Percentiles rank a stretch among this genome's conserved stretches.
phyloP scores from a whole-genome alignment of 2,329 filamentous ascomycete genomes.

The Hypocreales sp. region DNA sequence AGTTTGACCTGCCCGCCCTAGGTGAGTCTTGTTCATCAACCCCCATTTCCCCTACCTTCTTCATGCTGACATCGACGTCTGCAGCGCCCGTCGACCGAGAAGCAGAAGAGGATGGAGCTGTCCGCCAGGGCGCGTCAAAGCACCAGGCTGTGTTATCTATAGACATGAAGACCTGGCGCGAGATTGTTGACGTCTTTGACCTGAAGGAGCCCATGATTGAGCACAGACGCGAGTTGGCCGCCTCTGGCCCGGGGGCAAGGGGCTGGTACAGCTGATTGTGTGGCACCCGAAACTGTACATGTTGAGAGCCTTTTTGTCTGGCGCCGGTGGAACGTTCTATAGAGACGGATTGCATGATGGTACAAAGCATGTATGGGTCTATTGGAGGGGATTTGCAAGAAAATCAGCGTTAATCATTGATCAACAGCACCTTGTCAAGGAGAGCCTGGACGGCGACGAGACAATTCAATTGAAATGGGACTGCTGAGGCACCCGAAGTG shows the following conservation, averaged over 20 bases:
- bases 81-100: conserved; percentile 22
- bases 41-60: too few relatives aligned
- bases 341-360: too few relatives aligned
- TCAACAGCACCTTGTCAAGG: too few relatives aligned
- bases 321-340: too few relatives aligned
- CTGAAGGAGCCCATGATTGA: conserved; percentile 72
- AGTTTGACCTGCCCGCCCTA: conserved; percentile 60
- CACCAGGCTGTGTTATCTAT: conserved; percentile 83
- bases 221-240: conserved; percentile 51
- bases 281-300: not conserved
- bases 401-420: not conserved
- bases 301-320: not conserved
- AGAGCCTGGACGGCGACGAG: too few relatives aligned
- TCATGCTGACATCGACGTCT: too few relatives aligned
- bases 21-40: conserved; percentile 45
- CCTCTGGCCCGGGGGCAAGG: conserved; percentile 33
- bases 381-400: not conserved
- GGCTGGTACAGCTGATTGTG: conserved; percentile 48
- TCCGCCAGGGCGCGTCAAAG: conserved; percentile 40
- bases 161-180: conserved; percentile 71
- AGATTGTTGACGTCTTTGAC: conserved; percentile 59
- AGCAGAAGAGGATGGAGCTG: conserved; percentile 28
- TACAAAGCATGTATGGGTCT: not conserved
- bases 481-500: too few relatives aligned
- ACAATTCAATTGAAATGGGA: too few relatives aligned